Evolutionary conservation across 2,329 filamentous ascomycete species (phyloP), one percentile per base, ranked within the genome.

Genomic region (Colletotrichum karsti): DNA sequence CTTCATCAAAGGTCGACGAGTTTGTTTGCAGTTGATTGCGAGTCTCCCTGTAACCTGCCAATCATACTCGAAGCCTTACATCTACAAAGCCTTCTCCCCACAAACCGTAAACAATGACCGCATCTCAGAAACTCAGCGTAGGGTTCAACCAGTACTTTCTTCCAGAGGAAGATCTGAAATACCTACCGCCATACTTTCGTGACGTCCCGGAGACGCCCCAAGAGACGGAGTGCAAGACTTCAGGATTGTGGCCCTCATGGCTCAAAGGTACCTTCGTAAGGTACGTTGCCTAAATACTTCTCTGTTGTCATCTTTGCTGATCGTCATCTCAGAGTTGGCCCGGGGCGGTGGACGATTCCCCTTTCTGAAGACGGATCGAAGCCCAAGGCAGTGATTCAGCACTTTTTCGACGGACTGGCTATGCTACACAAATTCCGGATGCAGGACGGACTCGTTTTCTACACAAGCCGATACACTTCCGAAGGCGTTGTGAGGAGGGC

Each of bases 391-490:
- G 62, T 70, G 5, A 46, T 70, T 7, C 69, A 70, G 61, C 69
- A 70, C 39, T 69, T 70, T 37, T 70, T 70, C 24, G 69, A 70
- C 44, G 65, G 69, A n/a, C 60, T 70, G 18, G 69, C 42, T 1
- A 69, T 70, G 55, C 57, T 70, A 12, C 65, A 70, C 48, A 69
- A 70, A 28, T 70, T 70, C 20, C 65, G 60, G 9, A 69, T 70
- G 56, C 9, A 30, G 2, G 22, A 68, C 6, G 61, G 65, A n/a
- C n/a, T 24, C 10, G 61, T 70, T 9, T 33, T 64, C 28, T 70
- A 70, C 53, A 58, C 33, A 6, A 70, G 69, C 57, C 66, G 65
- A 13, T 64, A 70, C 44, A 70, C 69, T 5, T 50, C 64, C 6
- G 69, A 70, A 33, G 69, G 69, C 5, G 57, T 70, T 12, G 65